Evolutionary conservation across 2,329 filamentous ascomycete genomes (phyloP).

Genomic region (Epichloe aotearoae): DNA sequence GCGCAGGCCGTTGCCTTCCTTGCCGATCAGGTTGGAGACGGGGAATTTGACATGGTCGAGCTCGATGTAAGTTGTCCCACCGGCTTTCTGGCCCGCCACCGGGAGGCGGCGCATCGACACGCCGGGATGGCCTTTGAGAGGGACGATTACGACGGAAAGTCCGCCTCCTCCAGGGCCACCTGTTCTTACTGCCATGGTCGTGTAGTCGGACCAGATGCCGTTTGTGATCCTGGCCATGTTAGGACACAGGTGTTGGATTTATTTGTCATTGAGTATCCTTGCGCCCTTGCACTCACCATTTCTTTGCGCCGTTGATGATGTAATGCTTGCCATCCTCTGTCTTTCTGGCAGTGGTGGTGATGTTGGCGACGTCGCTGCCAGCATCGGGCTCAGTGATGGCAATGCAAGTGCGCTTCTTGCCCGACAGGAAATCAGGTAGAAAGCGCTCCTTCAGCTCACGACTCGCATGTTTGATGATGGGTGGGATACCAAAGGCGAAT

Average conservation of each 20-base stretch:
- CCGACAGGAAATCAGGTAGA: too few species aligned
- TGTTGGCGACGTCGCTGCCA: too few species aligned
- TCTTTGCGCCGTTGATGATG: conserved; percentile 52
- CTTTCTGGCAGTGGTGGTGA: too few species aligned
- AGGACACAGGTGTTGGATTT: neutral
- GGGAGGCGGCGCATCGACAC: conserved; percentile 39
- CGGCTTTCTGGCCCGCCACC: conserved; percentile 53
- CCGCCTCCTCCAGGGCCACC: conserved; percentile 36
- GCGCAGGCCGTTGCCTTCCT: conserved; percentile 40
- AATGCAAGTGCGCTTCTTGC: too few species aligned
- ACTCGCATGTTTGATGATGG: too few species aligned
- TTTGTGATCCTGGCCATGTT: conserved; percentile 38
- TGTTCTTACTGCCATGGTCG: conserved; percentile 49
- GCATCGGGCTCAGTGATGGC: too few species aligned
- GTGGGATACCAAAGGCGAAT: too few species aligned
- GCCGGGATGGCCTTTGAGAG: conserved; percentile 38
- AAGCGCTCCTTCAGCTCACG: too few species aligned
- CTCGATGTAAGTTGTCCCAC: conserved; percentile 43
- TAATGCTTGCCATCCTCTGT: conserved; percentile 34
- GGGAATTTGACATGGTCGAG: conserved; percentile 44
- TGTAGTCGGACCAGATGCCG: conserved; percentile 44
- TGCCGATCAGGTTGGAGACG: conserved; percentile 24
- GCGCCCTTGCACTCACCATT: conserved; percentile 30
- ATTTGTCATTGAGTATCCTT: neutral
- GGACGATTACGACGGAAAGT: conserved; percentile 45